Percentiles rank a stretch among this genome's conserved stretches.
Conservation (phyloP, 176 grass and related monocot genomes). For the Triticum monococcum region DNA sequence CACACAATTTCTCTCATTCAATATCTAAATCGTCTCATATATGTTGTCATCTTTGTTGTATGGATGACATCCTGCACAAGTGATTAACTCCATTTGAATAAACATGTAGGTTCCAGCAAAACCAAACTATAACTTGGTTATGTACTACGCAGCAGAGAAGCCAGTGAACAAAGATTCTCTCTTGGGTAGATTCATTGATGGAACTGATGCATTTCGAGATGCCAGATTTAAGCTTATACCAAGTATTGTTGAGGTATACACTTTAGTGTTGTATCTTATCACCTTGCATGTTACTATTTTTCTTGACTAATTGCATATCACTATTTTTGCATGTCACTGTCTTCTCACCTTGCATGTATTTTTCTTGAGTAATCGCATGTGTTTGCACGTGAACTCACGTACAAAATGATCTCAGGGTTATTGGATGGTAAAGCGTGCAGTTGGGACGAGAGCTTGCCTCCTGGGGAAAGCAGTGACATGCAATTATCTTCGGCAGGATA, state of each 20-base stretch:
- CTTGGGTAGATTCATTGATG: constrained; percentile 83
- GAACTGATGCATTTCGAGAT: constrained; percentile 81
- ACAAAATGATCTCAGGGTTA: constrained; percentile 57
- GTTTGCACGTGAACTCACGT: constrained; percentile 26
- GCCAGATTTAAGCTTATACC: constrained; percentile 98
- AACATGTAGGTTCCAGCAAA: constrained; percentile 82
- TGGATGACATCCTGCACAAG: constrained; percentile 1
- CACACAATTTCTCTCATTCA: not conserved
- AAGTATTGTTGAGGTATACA: constrained; percentile 83
- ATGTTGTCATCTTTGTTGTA: not conserved
- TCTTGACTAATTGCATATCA: not conserved
- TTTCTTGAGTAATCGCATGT: not conserved
- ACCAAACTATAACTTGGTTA: constrained; percentile 92
- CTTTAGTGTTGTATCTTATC: constrained; percentile 20
- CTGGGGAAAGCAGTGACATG: constrained; percentile 96
- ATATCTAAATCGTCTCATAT: not conserved
- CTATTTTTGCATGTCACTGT: not conserved
- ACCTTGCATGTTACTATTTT: constrained; percentile 19
- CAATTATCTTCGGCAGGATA: constrained; percentile 88
- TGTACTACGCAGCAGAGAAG: constrained; percentile 81
- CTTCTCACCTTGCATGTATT: constrained; percentile 17
- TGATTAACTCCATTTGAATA: constrained; percentile 26
- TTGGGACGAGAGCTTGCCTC: constrained; percentile 97
- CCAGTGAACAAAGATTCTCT: constrained; percentile 84
- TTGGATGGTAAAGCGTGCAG: constrained; percentile 98